Percentiles rank a stretch among this genome's conserved stretches.
Conservation (phyloP, 1,284 basidiomycete genomes). For the Cerrena zonata region DNA sequence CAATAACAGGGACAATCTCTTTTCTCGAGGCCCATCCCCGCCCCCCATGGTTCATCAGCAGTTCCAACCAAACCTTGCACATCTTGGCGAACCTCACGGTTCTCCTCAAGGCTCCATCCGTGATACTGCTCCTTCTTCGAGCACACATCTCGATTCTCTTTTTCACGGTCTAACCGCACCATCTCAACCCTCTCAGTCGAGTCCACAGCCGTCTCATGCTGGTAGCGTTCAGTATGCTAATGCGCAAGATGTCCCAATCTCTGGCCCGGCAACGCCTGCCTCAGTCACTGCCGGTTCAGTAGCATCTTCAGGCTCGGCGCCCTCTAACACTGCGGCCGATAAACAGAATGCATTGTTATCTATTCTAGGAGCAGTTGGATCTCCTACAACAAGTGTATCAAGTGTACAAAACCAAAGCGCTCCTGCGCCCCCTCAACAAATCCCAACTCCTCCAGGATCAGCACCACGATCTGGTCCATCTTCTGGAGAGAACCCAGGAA, state of each 20-base stretch:
- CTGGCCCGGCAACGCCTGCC: constrained; percentile 50
- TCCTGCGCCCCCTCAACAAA: constrained; percentile 44
- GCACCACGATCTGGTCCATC: constrained; percentile 51
- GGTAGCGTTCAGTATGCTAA: constrained; percentile 23
- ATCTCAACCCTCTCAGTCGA: constrained; percentile 26
- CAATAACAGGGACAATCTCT: constrained; percentile 42
- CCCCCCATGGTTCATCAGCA: constrained; percentile 39
- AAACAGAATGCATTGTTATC: constrained; percentile 69
- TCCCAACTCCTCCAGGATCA: constrained; percentile 63
- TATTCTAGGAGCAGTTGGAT: constrained; percentile 45
- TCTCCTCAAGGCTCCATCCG: constrained; percentile 31
- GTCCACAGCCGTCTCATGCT: constrained; percentile 31
- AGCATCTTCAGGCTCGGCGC: constrained; percentile 36
- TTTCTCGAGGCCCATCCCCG: constrained; percentile 54
- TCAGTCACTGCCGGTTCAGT: constrained; percentile 47
- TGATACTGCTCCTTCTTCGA: constrained; percentile 30
- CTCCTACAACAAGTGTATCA: constrained; percentile 35
- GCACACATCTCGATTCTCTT: constrained; percentile 52
- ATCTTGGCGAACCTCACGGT: constrained; percentile 28
- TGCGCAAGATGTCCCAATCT: constrained; percentile 35
- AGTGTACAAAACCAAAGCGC: constrained; percentile 21
- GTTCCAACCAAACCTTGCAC: constrained; percentile 23
- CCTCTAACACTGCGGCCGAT: constrained; percentile 45
- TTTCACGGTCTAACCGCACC: constrained; percentile 46
- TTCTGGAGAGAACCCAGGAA: constrained; percentile 57